Evolutionary conservation across 2,329 filamentous ascomycete genomes (phyloP), one percentile per base, ranked within the genome.

Genomic region (Aspergillus fijiensis): DNA sequence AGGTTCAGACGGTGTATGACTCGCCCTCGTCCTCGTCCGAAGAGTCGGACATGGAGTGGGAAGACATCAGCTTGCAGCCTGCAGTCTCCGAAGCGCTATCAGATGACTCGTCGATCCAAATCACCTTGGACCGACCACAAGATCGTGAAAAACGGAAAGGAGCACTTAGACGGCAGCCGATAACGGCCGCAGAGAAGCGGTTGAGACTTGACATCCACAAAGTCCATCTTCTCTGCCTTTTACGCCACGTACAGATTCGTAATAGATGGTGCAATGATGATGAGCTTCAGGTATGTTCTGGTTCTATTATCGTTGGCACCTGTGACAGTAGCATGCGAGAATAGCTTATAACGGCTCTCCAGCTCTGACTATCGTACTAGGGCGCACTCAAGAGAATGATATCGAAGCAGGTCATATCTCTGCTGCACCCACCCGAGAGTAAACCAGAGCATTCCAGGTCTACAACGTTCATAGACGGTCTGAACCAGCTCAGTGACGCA

Each of bases 211-310:
- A 91, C 55, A 82, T 92, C n/a, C 95, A 99, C 75, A 96, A 94
- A 75, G 81, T 87, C 62, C 93, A 99, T 76, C 65, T 98, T 0
- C 78, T 97, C 14, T 96, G 91, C 72, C 81, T 99, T 2, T 76
- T 99, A 16, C 86, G 87, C 10, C 91, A 98, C 74, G 84, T 88
- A 16, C 84, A 90, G 65, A 81, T 86, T 59, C 87, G 93, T 58
- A 99, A 98, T 71, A 80, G 85, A 57, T 97, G 94, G 92, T 97
- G 93, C 77, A 96, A 96, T 69, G 89, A 94, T 70, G 68, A 79
- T 14, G 77, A 83, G 59, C 85, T 90, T 9, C 91, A 96, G 71
- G 82, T 80, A 65, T 56, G 70, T 63, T 45, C 29, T 53, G 5
- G 19, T 27, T 29, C 42, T 47, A 39, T 16, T 16, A 12, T 19